phyloP scores from a whole-genome alignment of 78 protist species.

The Dictyostelium citrinum region DNA sequence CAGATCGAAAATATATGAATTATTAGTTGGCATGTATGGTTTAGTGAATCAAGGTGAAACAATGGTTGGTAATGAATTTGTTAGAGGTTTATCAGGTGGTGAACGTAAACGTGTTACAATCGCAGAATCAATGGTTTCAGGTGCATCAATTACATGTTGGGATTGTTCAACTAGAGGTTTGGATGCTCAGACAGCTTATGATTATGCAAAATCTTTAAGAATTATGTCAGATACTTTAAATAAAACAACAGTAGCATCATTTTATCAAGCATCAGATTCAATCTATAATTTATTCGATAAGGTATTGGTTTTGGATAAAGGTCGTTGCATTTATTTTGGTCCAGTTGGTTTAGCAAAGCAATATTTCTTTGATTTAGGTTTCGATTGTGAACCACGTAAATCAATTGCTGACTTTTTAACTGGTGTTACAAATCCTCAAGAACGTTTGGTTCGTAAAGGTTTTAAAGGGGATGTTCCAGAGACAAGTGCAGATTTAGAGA shows the following conservation, averaged over 20 bases:
- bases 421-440: constrained; percentile 75
- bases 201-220: constrained; percentile 68
- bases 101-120: constrained; percentile 74
- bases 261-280: constrained; percentile 71
- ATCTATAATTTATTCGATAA: constrained; percentile 60
- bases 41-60: constrained; percentile 52
- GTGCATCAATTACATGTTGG: constrained; percentile 60
- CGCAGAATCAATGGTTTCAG: constrained; percentile 74
- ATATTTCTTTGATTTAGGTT: constrained; percentile 57
- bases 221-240: constrained; percentile 67
- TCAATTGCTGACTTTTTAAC: constrained; percentile 70
- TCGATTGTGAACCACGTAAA: constrained; percentile 73
- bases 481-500: constrained; percentile 47
- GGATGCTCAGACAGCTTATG: constrained; percentile 59
- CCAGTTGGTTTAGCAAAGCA: constrained; percentile 48
- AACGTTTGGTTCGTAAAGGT: constrained; percentile 28
- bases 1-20: constrained; percentile 42
- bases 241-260: constrained; percentile 61
- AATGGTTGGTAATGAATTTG: constrained; percentile 69
- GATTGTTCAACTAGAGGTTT: constrained; percentile 73
- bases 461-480: constrained; percentile 43
- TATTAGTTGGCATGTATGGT: constrained; percentile 62
- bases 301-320: constrained; percentile 49
- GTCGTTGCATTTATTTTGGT: constrained; percentile 65
- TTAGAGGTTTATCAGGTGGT: constrained; percentile 77